Conservation (phyloP, 2,329 filamentous ascomycete species). For the Pochonia chlamydosporia region DNA sequence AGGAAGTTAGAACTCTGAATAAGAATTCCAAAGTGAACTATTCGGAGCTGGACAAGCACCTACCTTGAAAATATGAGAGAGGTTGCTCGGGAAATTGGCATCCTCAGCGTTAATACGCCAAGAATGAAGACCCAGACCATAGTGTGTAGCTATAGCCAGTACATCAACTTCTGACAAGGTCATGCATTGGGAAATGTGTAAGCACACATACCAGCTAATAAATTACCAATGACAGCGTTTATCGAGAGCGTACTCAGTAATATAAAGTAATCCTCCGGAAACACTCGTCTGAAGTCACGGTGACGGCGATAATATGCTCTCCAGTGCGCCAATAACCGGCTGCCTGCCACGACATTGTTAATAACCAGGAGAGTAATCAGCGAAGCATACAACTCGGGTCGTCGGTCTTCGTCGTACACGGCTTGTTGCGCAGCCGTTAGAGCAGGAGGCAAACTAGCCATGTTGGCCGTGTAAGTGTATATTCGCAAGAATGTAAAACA, state of each 20-base stretch:
- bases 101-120: constrained; percentile 5
- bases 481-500: no score
- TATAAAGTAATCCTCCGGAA: constrained; percentile 4
- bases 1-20: background rate
- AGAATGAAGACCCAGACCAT: constrained; percentile 3
- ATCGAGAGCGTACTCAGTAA: constrained; percentile 1
- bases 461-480: no score
- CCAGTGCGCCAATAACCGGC: no score
- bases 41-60: no score
- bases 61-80: constrained; percentile 3
- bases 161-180: no score
- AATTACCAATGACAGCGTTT: constrained; percentile 2
- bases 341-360: constrained; percentile 4
- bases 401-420: constrained; percentile 1
- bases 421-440: background rate
- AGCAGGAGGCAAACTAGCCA: background rate
- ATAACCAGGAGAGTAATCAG: background rate
- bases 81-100: background rate
- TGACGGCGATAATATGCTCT: background rate
- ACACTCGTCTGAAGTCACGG: background rate
- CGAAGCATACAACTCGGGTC: background rate
- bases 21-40: no score
- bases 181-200: no score
- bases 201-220: background rate
- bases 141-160: background rate